Base-by-base conservation (phyloP, 495 filamentous ascomycete species). In the Viridothelium virens region DNA sequence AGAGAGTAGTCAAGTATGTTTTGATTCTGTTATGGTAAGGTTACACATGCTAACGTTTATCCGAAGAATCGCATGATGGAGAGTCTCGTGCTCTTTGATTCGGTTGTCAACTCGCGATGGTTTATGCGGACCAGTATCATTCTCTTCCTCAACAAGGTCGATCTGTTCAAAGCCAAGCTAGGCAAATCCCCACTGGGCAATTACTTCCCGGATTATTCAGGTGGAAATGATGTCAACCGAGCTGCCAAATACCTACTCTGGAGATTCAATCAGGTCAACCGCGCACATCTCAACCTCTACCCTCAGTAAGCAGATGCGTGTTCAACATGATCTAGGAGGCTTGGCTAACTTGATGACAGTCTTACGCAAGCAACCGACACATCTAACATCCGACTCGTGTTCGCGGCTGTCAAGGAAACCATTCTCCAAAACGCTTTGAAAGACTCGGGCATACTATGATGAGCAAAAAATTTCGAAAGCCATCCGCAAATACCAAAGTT, bases 121-220 rank as follows among this genome's bases (percentile, higher is more conserved):
- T 98, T 98, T 77, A 92, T 97, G 87, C 84, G 94, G 67, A 97
- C 94, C 34, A 96, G 91, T 77, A 98, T 98, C 75, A 97, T 97
- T 74, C 83, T 98, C 36, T 97, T 97, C 80, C 81, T 98, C 62
- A 97, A 97, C 80, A 98, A 98, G 77, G 95, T 98, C 64, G 95
- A 97, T 82, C 84, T 97, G 66, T 98, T 98, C 85, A 91, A 92
- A 72, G 85, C 89, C 72, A 98, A 97, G 75, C 86, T 98, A 53
- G 88, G 87, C 46, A 85, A 91, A 68, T 95, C 91, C 50, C 91
- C 95, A 0, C 78, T 98, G 61, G 88, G 86, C 68, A 95, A 90
- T 73, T 97, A 96, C 76, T 98, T 98, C 74, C 94, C 94, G 0
- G 94, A 98, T 76, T 98, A 98, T 74, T 94, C 91, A 14, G 94